Conservation (phyloP, 805 yeast genomes). For the Nakazawaea molendinolei region DNA sequence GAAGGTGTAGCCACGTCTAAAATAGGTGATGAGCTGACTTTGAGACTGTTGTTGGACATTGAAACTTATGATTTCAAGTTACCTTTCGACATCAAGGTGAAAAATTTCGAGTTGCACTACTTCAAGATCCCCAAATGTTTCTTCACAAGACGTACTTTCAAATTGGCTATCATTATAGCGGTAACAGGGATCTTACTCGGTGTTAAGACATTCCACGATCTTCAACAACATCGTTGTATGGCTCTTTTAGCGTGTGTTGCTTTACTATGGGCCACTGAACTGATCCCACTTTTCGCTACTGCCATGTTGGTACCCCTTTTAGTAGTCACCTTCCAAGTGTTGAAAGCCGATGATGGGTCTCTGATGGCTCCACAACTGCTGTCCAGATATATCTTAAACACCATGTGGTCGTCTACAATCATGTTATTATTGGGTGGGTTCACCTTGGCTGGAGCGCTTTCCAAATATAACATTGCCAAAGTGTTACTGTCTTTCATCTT, state of each 20-base stretch:
- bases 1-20: conserved; percentile 26
- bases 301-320: conserved; percentile 42
- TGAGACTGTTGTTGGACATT: conserved; percentile 24
- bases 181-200: conserved; percentile 49
- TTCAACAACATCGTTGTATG: conserved; percentile 55
- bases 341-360: conserved; percentile 40
- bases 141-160: conserved; percentile 40
- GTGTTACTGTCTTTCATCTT: conserved; percentile 42
- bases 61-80: conserved; percentile 26
- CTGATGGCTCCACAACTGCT: conserved; percentile 35
- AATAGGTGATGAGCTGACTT: conserved; percentile 27
- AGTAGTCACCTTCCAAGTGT: conserved; percentile 38
- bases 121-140: conserved; percentile 41
- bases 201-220: conserved; percentile 56
- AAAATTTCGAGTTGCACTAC: conserved; percentile 21
- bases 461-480: conserved; percentile 47
- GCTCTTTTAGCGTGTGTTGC: conserved; percentile 56
- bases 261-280: conserved; percentile 46
- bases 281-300: conserved; percentile 43
- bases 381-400: conserved; percentile 36
- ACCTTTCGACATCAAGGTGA: conserved; percentile 23
- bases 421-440: conserved; percentile 47
- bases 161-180: conserved; percentile 39
- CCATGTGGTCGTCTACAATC: conserved; percentile 51
- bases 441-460: conserved; percentile 47